Conservation (phyloP, 2,329 filamentous ascomycete species). For the Monosporascus cannonballus region DNA sequence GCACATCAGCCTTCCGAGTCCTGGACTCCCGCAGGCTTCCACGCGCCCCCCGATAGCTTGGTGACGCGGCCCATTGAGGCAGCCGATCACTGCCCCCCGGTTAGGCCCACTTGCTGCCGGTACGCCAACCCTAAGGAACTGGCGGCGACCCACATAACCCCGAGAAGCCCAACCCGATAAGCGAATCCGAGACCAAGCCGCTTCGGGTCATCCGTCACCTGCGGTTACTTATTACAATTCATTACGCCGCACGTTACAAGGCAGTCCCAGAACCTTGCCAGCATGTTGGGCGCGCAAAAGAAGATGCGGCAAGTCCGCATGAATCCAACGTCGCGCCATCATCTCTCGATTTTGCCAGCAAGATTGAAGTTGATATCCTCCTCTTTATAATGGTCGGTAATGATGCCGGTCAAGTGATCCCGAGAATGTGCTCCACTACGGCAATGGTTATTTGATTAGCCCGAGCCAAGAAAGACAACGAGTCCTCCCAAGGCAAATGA, state of each 20-base stretch:
- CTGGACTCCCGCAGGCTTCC: slow-evolving; percentile 6
- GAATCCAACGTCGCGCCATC: slow-evolving; percentile 5
- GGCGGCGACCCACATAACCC: not conserved
- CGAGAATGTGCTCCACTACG: slow-evolving; percentile 35
- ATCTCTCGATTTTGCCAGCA: slow-evolving; percentile 30
- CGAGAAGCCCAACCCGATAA: too few species aligned
- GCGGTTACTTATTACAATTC: not conserved
- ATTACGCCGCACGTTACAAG: not conserved
- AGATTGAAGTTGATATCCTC: slow-evolving; percentile 62
- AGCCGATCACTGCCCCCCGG: not conserved
- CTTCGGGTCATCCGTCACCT: not conserved
- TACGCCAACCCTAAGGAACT: not conserved
- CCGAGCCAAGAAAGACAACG: slow-evolving; percentile 1
- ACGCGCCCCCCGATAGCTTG: slow-evolving; percentile 4
- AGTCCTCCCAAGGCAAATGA: not conserved
- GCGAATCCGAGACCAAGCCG: too few species aligned
- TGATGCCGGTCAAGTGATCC: slow-evolving; percentile 66
- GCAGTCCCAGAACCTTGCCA: too few species aligned
- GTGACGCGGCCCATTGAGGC: slow-evolving; percentile 12
- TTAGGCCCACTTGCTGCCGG: not conserved
- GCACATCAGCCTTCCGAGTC: not conserved
- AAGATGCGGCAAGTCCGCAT: not conserved
- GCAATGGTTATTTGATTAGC: slow-evolving; percentile 1
- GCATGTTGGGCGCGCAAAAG: not conserved
- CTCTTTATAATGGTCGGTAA: slow-evolving; percentile 68